These are phyloP conservation scores for Eruca vesicaria DNA, from an alignment of 441 rosid species.

Conservation along the genomic window DNA sequence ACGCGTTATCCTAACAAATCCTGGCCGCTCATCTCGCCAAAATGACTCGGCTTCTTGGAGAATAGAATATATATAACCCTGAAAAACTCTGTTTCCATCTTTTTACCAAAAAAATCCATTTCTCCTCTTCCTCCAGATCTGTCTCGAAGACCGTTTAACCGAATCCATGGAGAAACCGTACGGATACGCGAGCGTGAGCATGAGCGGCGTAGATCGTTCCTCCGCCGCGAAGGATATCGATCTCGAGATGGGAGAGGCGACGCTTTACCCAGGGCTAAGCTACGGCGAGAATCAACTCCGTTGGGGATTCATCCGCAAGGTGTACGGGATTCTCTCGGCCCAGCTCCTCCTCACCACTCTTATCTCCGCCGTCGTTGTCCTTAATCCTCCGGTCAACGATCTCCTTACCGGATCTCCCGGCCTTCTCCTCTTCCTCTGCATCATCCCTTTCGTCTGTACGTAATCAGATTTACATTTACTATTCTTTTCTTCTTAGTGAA, in stretches of 20 bases:
- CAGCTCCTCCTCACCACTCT: constrained; percentile 83
- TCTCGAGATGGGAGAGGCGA: constrained; percentile 67
- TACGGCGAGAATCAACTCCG: constrained; percentile 85
- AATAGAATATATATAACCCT: not conserved
- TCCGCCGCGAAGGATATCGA: constrained; percentile 51
- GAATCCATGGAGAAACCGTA: constrained; percentile 44
- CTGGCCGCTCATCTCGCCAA: constrained; percentile 4
- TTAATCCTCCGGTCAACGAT: constrained; percentile 66
- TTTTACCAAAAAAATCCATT: not conserved
- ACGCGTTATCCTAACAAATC: constrained; percentile 9
- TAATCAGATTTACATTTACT: not conserved
- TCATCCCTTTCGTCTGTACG: constrained; percentile 82
- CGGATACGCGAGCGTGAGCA: constrained; percentile 54
- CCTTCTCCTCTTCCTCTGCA: constrained; percentile 65
- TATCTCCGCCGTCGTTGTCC: constrained; percentile 66
- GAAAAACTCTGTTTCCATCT: not conserved
- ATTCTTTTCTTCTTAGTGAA: no score
- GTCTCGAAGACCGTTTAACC: constrained; percentile 12
- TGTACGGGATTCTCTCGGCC: constrained; percentile 74
- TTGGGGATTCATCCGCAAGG: constrained; percentile 92
- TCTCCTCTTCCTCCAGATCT: constrained; percentile 13
- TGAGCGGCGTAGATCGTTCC: constrained; percentile 22
- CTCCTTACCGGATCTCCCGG: constrained; percentile 70
- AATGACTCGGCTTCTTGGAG: not conserved
- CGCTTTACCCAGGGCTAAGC: constrained; percentile 76